Conservation (phyloP, 2,329 filamentous ascomycete genomes). For the Xylariaceae sp. region DNA sequence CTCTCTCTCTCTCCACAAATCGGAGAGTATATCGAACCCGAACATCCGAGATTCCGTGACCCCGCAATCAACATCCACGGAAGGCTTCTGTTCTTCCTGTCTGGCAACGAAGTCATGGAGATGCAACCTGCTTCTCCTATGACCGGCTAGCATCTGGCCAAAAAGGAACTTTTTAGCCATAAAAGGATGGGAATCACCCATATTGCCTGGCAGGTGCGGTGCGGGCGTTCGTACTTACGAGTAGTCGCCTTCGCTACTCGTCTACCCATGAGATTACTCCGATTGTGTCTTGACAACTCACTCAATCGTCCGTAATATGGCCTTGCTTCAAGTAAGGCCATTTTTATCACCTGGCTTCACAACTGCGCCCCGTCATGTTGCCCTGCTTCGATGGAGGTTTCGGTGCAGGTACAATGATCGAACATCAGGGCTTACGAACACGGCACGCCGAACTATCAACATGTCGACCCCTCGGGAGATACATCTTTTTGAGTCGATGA, state of each 20-base stretch:
- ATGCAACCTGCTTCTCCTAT: conserved; percentile 1
- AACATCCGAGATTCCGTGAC: not conserved
- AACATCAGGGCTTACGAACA: not conserved
- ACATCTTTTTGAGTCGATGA: not conserved
- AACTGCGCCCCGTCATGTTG: not conserved
- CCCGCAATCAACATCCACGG: not conserved
- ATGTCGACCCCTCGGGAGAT: not conserved
- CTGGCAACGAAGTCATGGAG: not conserved
- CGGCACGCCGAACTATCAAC: not conserved
- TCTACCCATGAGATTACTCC: not conserved
- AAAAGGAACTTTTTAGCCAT: not conserved
- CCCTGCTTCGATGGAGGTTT: not conserved
- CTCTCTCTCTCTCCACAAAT: not conserved
- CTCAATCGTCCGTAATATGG: not conserved
- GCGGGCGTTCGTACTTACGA: conserved; percentile 2
- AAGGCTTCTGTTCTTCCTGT: not conserved
- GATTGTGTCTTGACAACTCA: not conserved
- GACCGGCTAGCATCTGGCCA: not conserved
- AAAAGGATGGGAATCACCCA: not conserved
- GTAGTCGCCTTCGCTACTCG: not conserved
- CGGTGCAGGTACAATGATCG: not conserved
- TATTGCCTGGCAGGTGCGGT: not conserved
- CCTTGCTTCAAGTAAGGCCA: not conserved
- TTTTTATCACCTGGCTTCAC: not conserved
- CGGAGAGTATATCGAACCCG: not conserved